phyloP scores from a whole-genome alignment of 176 grass and related monocot genomes.

The Triticum dicoccoides region DNA sequence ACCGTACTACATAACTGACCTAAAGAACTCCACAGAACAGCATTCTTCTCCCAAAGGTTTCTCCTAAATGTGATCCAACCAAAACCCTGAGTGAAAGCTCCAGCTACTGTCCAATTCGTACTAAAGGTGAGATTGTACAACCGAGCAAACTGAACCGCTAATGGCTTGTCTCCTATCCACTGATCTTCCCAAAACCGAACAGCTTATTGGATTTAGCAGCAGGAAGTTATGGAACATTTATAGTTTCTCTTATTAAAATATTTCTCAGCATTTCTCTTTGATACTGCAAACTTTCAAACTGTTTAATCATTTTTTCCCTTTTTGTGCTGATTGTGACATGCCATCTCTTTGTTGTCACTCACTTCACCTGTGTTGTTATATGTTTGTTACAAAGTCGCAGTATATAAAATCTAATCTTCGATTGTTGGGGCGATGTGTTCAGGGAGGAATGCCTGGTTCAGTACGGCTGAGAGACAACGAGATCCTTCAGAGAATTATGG shows the following conservation, averaged over 20 bases:
- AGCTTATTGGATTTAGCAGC: not conserved
- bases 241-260: not conserved
- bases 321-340: not conserved
- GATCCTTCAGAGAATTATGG: slow-evolving; percentile 69
- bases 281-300: not conserved
- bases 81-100: no score
- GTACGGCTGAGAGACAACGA: slow-evolving; percentile 76
- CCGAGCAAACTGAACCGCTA: no score
- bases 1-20: no score
- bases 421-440: slow-evolving; percentile 14
- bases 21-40: no score
- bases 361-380: slow-evolving; percentile 13
- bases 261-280: not conserved
- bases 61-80: no score
- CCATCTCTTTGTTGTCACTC: not conserved
- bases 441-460: slow-evolving; percentile 97
- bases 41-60: no score
- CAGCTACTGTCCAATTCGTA: no score
- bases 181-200: no score
- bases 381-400: not conserved
- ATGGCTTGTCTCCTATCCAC: no score
- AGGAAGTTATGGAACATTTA: not conserved
- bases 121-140: no score
- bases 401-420: not conserved
- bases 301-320: not conserved